Percentiles rank a stretch among this genome's conserved stretches.
These are phyloP conservation scores for Capronia epimyces DNA, from an alignment of 2,329 filamentous ascomycete genomes.

Conservation along the genomic window DNA sequence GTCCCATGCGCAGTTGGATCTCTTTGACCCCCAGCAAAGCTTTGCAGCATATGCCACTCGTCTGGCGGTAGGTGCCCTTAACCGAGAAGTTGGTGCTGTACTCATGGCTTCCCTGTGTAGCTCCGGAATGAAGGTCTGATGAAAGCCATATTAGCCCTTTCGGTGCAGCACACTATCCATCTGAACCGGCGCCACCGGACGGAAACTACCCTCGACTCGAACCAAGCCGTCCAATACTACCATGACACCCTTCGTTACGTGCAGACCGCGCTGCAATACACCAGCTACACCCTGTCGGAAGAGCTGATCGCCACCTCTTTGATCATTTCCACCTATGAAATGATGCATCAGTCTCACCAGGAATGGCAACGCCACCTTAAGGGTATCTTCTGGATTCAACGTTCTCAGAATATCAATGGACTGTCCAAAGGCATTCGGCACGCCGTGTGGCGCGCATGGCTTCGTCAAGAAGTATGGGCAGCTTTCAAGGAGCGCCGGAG, in stretches of 20 bases:
- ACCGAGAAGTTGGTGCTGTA: too few species aligned
- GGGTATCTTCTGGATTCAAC: constrained; percentile 32
- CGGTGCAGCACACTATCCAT: constrained; percentile 28
- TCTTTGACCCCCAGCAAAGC: too few species aligned
- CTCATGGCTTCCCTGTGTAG: too few species aligned
- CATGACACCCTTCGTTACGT: constrained; percentile 32
- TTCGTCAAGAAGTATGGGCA: constrained; percentile 33
- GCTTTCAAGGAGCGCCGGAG: constrained; percentile 32
- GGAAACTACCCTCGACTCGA: neutral
- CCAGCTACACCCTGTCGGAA: constrained; percentile 27
- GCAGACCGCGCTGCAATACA: constrained; percentile 31
- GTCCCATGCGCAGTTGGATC: too few species aligned
- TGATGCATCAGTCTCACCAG: constrained; percentile 32
- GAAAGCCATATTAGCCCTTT: constrained; percentile 32
- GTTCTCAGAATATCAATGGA: constrained; percentile 31
- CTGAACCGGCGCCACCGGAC: constrained; percentile 18
- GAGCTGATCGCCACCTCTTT: constrained; percentile 31
- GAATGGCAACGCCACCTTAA: constrained; percentile 33
- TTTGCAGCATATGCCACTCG: too few species aligned
- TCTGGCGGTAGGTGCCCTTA: too few species aligned
- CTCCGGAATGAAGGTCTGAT: too few species aligned
- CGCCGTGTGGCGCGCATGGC: constrained; percentile 34
- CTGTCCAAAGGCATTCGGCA: constrained; percentile 29
- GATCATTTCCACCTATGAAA: constrained; percentile 33
- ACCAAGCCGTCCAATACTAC: constrained; percentile 30